A percentile compares a stretch with the other conserved stretches of the same genome.
Conservation (phyloP, 495 filamentous ascomycete species). For the Podospora comata region DNA sequence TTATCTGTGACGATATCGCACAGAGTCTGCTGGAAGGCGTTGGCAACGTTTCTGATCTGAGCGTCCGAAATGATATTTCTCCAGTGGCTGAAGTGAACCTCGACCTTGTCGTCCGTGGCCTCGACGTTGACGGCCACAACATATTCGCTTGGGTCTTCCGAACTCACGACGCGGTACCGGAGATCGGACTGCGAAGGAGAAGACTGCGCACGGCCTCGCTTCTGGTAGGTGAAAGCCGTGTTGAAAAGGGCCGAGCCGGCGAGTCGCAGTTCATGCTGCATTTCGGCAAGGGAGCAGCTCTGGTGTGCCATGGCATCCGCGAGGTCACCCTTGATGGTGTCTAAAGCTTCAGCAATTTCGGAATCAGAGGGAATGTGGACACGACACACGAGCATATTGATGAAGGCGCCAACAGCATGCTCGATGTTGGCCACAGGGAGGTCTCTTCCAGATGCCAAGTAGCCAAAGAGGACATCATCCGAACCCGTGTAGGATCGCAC, state of each 20-base stretch:
- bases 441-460: conserved; percentile 27
- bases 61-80: conserved; percentile 37
- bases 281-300: conserved; percentile 41
- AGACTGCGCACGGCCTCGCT: conserved; percentile 5
- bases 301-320: conserved; percentile 38
- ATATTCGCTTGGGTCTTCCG: conserved; percentile 58
- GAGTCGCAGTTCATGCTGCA: conserved; percentile 37
- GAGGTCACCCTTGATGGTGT: conserved; percentile 31
- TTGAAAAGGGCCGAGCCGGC: conserved; percentile 30
- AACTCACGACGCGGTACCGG: conserved; percentile 21
- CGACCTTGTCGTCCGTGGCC: conserved; percentile 42
- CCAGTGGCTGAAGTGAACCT: conserved; percentile 57
- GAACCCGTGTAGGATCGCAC: conserved; percentile 50
- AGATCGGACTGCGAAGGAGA: conserved; percentile 12
- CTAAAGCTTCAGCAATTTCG: conserved; percentile 28
- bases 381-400: conserved; percentile 30
- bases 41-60: conserved; percentile 50
- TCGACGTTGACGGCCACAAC: conserved; percentile 55
- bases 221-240: conserved; percentile 35
- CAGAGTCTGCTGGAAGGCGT: conserved; percentile 47
- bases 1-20: conserved; percentile 36
- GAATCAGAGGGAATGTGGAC: conserved; percentile 16
- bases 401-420: conserved; percentile 28
- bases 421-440: conserved; percentile 23
- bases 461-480: conserved; percentile 58